Evolutionary conservation across 2,329 filamentous ascomycete species (phyloP).

Genomic region (Colletotrichum tamarilloi): DNA sequence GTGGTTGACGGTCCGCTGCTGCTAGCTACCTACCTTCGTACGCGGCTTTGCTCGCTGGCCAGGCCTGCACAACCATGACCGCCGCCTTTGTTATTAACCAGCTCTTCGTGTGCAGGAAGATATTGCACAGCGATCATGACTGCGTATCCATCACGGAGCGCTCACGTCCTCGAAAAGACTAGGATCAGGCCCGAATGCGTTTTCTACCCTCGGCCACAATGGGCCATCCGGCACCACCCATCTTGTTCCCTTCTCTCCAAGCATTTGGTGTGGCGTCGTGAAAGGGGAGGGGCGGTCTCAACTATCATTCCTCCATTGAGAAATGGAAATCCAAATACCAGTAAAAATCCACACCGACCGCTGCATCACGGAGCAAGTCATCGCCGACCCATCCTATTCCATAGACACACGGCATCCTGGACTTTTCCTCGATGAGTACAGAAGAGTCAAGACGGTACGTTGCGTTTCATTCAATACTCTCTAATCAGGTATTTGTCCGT

Average conservation of each 20-base stretch:
- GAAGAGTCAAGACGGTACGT: not conserved
- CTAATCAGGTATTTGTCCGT: conserved; percentile 6
- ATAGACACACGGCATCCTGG: conserved; percentile 7
- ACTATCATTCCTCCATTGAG: conserved; percentile 21
- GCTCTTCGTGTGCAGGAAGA: conserved; percentile 1
- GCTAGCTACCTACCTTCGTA: not conserved
- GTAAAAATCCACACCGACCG: conserved; percentile 11
- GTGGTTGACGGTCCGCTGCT: not conserved
- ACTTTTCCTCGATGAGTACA: not conserved
- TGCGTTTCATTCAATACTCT: not conserved
- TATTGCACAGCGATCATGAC: not conserved
- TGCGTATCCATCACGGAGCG: not conserved
- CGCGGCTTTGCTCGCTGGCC: conserved; percentile 2
- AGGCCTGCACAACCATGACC: not conserved
- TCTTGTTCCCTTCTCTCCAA: not conserved
- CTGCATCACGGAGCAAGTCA: conserved; percentile 13
- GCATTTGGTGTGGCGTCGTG: conserved; percentile 3
- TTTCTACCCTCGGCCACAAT: not conserved
- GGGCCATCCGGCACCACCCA: not conserved
- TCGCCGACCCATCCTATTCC: conserved; percentile 4
- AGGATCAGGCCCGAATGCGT: conserved; percentile 13
- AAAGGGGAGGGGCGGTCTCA: conserved; percentile 23
- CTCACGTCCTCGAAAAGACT: not conserved
- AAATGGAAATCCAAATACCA: conserved; percentile 17
- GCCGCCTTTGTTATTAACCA: not conserved